Base-by-base conservation (phyloP, 176 grass and related monocot species). In the Melocanna baccifera region DNA sequence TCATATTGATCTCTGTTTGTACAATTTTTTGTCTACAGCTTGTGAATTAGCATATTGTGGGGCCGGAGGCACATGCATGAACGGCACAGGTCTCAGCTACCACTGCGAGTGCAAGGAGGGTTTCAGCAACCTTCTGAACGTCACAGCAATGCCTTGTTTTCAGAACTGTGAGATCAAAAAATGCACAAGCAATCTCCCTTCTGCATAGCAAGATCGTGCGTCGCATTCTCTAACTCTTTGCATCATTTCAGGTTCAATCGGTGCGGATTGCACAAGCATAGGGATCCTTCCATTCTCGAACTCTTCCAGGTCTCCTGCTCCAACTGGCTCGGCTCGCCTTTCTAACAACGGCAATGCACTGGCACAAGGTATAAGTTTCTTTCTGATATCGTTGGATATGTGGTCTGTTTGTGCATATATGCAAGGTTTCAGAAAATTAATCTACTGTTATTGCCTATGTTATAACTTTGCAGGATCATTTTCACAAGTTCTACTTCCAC, bases 121-220 rank as follows among this genome's bases (percentile, higher is more conserved):
- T 56, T 92, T 76, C 86, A 79, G 77, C 80, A 98, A 98, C 74
- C 91, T 95, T 89, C 77, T 98, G 23, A 98, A 95, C 74, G 61
- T 79, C 37, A 90, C 79, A 71, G 77, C 64, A 10, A 87, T 95
- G 71, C 93, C 96, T 78, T 98, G 96, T 45, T 98, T 85, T 69
- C 76, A 65, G 28, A 84, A 77, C 25, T 98, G 96, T 93, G 85
- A 92, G 93, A 62, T 65, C 26, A 73, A 73, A 73, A 73, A 34
- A 81, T 19, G 6, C 15, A 43, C 63, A 73, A 75, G 16, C 4
- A 34, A 23, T 23, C 30, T 75, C 48, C 48, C 43, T n/a, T 76
- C 19, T 9, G 18, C 56, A 25, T 20, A 29, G 47, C 67, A 22
- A 66, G 56, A 10, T 18, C 22, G 30, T 14, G 18, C 6, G 40